phyloP scores from a whole-genome alignment of 148 eudicot species.

The Nepenthes mirabilis region DNA sequence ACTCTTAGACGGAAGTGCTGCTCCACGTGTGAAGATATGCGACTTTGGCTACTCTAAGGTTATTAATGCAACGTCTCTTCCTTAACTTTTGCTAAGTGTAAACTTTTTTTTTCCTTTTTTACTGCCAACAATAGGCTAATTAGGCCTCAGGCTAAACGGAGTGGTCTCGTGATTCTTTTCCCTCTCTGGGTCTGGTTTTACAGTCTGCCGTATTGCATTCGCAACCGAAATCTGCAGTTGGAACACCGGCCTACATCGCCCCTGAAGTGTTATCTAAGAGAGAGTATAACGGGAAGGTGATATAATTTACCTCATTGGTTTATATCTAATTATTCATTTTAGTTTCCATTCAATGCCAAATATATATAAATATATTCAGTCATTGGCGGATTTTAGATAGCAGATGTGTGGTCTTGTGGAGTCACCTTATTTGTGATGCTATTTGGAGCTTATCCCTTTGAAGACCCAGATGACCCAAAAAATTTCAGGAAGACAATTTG shows the following conservation, averaged over 20 bases:
- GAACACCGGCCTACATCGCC: constrained; percentile 45
- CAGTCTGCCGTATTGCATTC: constrained; percentile 52
- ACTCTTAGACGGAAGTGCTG: constrained; percentile 47
- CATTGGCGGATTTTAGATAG: constrained; percentile 39
- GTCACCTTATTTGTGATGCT: constrained; percentile 88
- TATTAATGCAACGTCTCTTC: no score
- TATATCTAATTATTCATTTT: background rate
- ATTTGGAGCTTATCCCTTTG: constrained; percentile 86
- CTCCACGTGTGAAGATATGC: constrained; percentile 60
- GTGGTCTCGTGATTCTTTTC: background rate
- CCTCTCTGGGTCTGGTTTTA: constrained; percentile 1
- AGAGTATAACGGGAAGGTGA: constrained; percentile 62
- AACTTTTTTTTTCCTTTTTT: background rate
- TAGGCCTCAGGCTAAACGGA: background rate
- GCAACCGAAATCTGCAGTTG: constrained; percentile 44
- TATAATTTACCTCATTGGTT: background rate
- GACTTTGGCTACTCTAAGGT: constrained; percentile 83
- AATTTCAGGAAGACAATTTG: constrained; percentile 52
- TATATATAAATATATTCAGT: background rate
- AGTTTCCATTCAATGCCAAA: background rate
- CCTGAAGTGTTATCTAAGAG: constrained; percentile 35
- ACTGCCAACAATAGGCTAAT: no score
- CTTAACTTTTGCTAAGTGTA: background rate
- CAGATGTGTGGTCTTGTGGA: constrained; percentile 99
- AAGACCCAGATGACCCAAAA: constrained; percentile 65